Evolutionary conservation across 768 basidiomycete genomes (phyloP).

Genomic region (Zangia roseola): DNA sequence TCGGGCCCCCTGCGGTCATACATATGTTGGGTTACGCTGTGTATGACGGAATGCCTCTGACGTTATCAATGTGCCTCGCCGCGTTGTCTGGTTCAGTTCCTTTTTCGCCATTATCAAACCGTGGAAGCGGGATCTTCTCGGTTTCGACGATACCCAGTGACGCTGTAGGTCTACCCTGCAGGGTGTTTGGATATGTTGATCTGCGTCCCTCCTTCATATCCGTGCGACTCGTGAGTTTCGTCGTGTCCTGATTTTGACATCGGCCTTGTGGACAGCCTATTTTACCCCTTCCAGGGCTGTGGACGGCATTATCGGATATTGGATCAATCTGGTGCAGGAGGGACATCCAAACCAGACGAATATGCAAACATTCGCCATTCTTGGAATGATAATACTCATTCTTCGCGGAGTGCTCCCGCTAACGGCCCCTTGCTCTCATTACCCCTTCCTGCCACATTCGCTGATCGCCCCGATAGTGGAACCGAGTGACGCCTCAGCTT

Average conservation of each 20-base stretch:
- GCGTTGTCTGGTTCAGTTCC: background rate
- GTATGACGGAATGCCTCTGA: slow-evolving; percentile 10
- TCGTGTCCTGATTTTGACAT: slow-evolving; percentile 7
- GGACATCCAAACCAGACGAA: background rate
- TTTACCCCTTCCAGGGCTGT: slow-evolving; percentile 3
- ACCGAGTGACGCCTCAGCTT: slow-evolving; percentile 2
- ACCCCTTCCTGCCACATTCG: background rate
- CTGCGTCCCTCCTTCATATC: slow-evolving; percentile 6
- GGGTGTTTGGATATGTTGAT: background rate
- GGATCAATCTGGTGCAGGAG: background rate
- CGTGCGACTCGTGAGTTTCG: background rate
- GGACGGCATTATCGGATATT: slow-evolving; percentile 7
- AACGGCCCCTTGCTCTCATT: background rate
- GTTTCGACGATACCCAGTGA: background rate
- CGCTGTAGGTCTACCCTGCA: background rate
- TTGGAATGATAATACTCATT: background rate
- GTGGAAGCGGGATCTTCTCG: background rate
- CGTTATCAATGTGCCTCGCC: slow-evolving; percentile 11
- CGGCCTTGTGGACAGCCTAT: slow-evolving; percentile 3
- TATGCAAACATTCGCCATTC: background rate
- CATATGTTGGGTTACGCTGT: background rate
- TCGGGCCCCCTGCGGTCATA: background rate
- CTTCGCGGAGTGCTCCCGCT: slow-evolving; percentile 14
- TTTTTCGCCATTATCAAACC: background rate
- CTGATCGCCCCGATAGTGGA: slow-evolving; percentile 2